Conservation (phyloP, 306 rosid species). For the Comarum palustre region DNA sequence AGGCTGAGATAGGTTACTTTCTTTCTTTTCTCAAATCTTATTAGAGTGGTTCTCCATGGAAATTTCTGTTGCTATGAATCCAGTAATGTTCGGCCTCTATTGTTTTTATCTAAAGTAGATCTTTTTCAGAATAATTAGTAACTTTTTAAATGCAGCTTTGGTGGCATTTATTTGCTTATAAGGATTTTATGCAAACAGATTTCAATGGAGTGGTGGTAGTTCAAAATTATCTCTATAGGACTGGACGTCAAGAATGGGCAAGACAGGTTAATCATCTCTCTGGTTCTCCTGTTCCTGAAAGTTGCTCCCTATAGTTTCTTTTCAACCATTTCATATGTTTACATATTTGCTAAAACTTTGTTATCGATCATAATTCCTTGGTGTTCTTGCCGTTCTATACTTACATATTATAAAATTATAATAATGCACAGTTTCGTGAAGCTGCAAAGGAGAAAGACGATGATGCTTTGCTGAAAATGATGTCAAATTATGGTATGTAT, state of each 20-base stretch:
- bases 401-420: neutral
- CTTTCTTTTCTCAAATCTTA: constrained; percentile 17
- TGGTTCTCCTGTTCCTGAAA: neutral
- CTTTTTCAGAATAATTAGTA: neutral
- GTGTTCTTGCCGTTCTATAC: neutral
- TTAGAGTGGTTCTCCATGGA: constrained; percentile 15
- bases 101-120: neutral
- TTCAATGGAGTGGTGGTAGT: constrained; percentile 87
- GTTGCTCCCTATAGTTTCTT: neutral
- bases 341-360: neutral
- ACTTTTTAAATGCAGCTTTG: neutral
- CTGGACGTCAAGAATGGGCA: constrained; percentile 86
- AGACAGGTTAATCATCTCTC: constrained; percentile 58
- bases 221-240: constrained; percentile 75
- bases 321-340: neutral
- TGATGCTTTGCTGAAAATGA: constrained; percentile 50
- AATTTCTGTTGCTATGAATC: neutral
- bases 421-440: constrained; percentile 56
- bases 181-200: constrained; percentile 57
- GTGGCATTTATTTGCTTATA: neutral
- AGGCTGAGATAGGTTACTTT: constrained; percentile 88
- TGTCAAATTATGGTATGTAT: constrained; percentile 79
- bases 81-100: neutral
- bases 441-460: constrained; percentile 55
- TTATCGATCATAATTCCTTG: neutral